Evolutionary conservation across 441 rosid genomes (phyloP).

Genomic region (Pelargonium fulgidum): DNA sequence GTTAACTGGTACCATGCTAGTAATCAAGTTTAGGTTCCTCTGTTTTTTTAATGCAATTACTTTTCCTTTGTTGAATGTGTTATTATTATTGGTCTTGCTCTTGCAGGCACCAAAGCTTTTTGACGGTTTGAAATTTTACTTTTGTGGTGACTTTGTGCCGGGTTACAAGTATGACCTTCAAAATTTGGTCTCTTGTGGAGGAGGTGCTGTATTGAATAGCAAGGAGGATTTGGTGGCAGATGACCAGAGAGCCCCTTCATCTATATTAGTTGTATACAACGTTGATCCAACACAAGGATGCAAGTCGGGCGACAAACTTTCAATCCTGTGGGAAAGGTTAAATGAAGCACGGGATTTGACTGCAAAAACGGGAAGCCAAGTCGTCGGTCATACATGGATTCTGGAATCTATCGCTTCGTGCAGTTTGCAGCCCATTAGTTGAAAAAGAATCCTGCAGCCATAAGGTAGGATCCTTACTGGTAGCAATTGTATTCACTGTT

Average conservation of each 20-base stretch:
- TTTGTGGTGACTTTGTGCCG: slow-evolving; percentile 49
- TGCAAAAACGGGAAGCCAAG: slow-evolving; percentile 38
- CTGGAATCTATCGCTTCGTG: slow-evolving; percentile 76
- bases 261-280: slow-evolving; percentile 51
- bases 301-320: slow-evolving; percentile 59
- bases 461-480: too few relatives aligned
- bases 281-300: slow-evolving; percentile 58
- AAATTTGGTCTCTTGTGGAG: slow-evolving; percentile 51
- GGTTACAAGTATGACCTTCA: slow-evolving; percentile 66
- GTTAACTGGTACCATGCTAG: too few relatives aligned
- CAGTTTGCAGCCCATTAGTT: slow-evolving; percentile 41
- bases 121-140: slow-evolving; percentile 48
- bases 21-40: too few relatives aligned
- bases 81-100: slow-evolving; percentile 4
- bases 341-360: slow-evolving; percentile 64
- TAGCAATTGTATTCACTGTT: too few relatives aligned
- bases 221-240: slow-evolving; percentile 31
- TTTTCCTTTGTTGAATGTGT: too few relatives aligned
- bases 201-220: slow-evolving; percentile 45
- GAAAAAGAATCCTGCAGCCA: background rate
- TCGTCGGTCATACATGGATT: slow-evolving; percentile 69
- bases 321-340: slow-evolving; percentile 57
- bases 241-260: slow-evolving; percentile 21
- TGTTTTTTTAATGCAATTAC: too few relatives aligned
- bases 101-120: slow-evolving; percentile 71